Conservation (phyloP, 2,329 filamentous ascomycete genomes). For the Periconia sp. region DNA sequence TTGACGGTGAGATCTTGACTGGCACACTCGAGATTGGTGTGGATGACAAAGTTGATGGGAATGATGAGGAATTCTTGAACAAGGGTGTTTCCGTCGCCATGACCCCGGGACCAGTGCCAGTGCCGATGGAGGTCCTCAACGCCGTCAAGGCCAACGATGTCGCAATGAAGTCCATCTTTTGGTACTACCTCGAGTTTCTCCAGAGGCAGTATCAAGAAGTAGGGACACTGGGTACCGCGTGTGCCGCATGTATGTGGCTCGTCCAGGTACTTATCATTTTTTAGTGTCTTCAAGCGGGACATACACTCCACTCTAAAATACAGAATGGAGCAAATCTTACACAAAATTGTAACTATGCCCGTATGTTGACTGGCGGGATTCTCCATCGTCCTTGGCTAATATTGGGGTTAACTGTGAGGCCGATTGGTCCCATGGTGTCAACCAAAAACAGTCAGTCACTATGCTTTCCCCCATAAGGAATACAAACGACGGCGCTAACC, state of each 20-base stretch:
- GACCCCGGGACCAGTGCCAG: neutral
- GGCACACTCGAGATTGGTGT: neutral
- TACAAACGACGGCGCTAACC: too few species aligned
- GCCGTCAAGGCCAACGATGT: slow-evolving; percentile 2
- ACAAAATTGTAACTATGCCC: too few species aligned
- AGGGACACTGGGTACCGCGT: neutral
- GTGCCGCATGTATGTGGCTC: neutral
- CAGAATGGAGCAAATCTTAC: too few species aligned
- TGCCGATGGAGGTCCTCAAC: neutral
- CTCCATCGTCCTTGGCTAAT: too few species aligned
- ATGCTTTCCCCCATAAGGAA: too few species aligned
- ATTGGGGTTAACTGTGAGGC: too few species aligned
- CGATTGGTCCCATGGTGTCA: too few species aligned
- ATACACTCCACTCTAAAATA: neutral
- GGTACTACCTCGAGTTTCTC: neutral
- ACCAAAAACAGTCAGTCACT: too few species aligned
- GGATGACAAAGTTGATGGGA: neutral
- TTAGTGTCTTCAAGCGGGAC: neutral
- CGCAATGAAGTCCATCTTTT: slow-evolving; percentile 2
- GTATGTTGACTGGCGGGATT: too few species aligned
- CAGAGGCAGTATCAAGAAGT: neutral
- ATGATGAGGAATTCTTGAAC: slow-evolving; percentile 1
- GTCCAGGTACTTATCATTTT: neutral
- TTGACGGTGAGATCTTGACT: too few species aligned
- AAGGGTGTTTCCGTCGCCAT: slow-evolving; percentile 1